A percentile compares a stretch with the other conserved stretches of the same genome.
These are phyloP conservation scores for Eucalyptus erythrocorys DNA, from an alignment of 345 rosid species.

Conservation along the genomic window DNA sequence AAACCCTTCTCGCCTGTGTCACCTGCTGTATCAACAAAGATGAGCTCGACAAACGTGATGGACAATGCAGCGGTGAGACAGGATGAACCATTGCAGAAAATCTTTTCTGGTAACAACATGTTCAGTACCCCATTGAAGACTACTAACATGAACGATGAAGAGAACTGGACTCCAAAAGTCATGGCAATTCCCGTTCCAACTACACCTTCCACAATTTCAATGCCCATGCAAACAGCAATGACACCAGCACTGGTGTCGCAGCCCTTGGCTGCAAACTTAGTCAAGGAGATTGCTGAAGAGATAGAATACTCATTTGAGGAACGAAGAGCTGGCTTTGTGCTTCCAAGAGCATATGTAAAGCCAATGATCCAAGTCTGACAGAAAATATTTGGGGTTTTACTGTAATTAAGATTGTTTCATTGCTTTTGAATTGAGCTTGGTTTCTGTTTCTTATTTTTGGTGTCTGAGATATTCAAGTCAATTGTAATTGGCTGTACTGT, in stretches of 20 bases:
- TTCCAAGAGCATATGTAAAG: slow-evolving; percentile 23
- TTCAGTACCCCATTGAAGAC: slow-evolving; percentile 48
- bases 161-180: slow-evolving; percentile 52
- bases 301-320: slow-evolving; percentile 87
- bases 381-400: background rate
- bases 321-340: slow-evolving; percentile 65
- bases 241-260: slow-evolving; percentile 43
- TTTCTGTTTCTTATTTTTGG: background rate
- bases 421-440: background rate
- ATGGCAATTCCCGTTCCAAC: slow-evolving; percentile 40
- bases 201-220: slow-evolving; percentile 59
- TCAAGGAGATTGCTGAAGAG: slow-evolving; percentile 27
- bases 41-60: slow-evolving; percentile 16
- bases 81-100: slow-evolving; percentile 17
- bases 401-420: background rate
- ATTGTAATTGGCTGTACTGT: slow-evolving; percentile 36
- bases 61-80: slow-evolving; percentile 2
- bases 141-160: slow-evolving; percentile 26
- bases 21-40: slow-evolving; percentile 33
- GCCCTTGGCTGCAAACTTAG: slow-evolving; percentile 8
- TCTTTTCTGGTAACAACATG: slow-evolving; percentile 2
- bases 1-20: slow-evolving; percentile 87
- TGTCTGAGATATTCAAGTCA: slow-evolving; percentile 20
- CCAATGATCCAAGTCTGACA: slow-evolving; percentile 37
- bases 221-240: slow-evolving; percentile 66